phyloP scores from a whole-genome alignment of 2,329 filamentous ascomycete species.

The Fonsecaea pedrosoi region DNA sequence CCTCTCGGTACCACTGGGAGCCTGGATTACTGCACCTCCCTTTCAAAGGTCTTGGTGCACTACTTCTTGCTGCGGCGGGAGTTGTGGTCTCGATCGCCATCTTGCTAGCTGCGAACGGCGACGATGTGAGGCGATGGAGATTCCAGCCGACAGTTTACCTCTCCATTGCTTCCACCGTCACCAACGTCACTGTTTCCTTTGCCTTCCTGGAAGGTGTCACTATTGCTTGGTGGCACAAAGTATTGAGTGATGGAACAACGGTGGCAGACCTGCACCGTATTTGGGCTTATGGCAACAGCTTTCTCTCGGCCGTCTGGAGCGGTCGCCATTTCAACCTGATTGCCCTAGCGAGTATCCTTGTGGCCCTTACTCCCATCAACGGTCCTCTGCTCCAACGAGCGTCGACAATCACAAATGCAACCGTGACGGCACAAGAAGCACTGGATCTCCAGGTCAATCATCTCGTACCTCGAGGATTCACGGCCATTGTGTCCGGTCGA shows the following conservation, averaged over 20 bases:
- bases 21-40: not conserved
- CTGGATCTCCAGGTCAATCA: slow-evolving; percentile 9
- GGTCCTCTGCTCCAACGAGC: slow-evolving; percentile 35
- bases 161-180: slow-evolving; percentile 29
- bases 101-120: slow-evolving; percentile 4
- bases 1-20: not conserved
- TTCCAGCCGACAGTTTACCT: slow-evolving; percentile 34
- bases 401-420: slow-evolving; percentile 17
- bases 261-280: slow-evolving; percentile 33
- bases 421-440: not conserved
- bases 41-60: slow-evolving; percentile 4
- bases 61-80: slow-evolving; percentile 11
- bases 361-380: slow-evolving; percentile 25
- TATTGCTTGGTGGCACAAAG: slow-evolving; percentile 31
- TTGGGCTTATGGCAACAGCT: slow-evolving; percentile 32
- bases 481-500: slow-evolving; percentile 20
- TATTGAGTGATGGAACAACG: slow-evolving; percentile 16
- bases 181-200: slow-evolving; percentile 28
- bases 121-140: slow-evolving; percentile 15
- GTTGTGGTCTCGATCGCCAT: slow-evolving; percentile 24
- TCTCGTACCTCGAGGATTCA: slow-evolving; percentile 14
- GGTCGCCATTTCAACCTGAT: slow-evolving; percentile 31
- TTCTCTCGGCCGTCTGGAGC: slow-evolving; percentile 20
- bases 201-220: slow-evolving; percentile 26
- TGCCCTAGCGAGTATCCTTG: slow-evolving; percentile 30